Percentiles rank a stretch among this genome's conserved stretches.
phyloP scores from a whole-genome alignment of 768 basidiomycete genomes.

The Coprinopsis sp. region DNA sequence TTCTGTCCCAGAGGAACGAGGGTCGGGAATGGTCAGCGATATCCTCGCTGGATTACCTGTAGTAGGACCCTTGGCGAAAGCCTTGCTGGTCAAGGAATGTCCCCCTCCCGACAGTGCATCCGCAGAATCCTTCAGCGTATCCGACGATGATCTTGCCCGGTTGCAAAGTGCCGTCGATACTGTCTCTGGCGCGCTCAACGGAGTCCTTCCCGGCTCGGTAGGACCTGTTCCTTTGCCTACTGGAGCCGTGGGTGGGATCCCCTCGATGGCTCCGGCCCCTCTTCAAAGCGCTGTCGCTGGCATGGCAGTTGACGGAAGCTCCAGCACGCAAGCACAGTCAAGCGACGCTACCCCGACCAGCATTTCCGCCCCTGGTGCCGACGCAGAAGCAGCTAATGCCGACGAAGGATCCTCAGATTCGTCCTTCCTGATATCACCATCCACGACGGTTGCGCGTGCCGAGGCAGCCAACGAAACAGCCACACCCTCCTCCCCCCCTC shows the following conservation, averaged over 20 bases:
- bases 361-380: conserved; percentile 3
- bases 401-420: neutral
- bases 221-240: conserved; percentile 6
- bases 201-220: conserved; percentile 6
- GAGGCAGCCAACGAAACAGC: conserved; percentile 7
- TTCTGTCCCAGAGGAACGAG: neutral
- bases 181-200: conserved; percentile 6
- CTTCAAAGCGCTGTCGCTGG: conserved; percentile 1
- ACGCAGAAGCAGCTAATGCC: neutral
- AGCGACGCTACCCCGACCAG: conserved; percentile 1
- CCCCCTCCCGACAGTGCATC: neutral
- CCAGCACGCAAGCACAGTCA: conserved; percentile 4
- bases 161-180: conserved; percentile 6
- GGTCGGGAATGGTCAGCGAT: neutral
- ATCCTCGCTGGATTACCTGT: neutral
- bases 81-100: conserved; percentile 1
- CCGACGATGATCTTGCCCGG: conserved; percentile 1
- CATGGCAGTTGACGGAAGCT: neutral
- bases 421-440: conserved; percentile 10
- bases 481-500: conserved; percentile 1
- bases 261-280: neutral
- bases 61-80: conserved; percentile 1
- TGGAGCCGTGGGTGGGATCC: neutral
- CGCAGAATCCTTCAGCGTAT: neutral
- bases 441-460: conserved; percentile 8